Conservation (phyloP, 352 stramenopile genomes). For the Globisporangium cystogenes region DNA sequence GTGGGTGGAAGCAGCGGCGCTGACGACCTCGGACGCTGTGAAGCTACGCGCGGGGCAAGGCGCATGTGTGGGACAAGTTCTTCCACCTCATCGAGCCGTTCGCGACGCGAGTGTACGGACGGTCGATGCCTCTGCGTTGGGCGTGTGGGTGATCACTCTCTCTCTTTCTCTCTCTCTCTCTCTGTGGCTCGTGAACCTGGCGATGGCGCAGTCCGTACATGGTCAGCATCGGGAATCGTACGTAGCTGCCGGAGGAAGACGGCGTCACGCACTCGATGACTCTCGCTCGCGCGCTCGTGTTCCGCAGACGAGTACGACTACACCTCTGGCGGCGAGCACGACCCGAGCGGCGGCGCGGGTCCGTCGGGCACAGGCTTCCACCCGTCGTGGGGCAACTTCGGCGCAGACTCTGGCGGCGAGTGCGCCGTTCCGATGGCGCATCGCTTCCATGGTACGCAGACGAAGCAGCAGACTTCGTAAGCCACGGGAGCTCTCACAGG, state of each 20-base stretch:
- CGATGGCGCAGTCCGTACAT: conserved; percentile 47
- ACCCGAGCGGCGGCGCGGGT: conserved; percentile 43
- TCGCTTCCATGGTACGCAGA: conserved; percentile 47
- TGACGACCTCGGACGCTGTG: not conserved
- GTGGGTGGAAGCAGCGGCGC: not conserved
- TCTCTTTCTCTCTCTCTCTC: conserved; percentile 1
- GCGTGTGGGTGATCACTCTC: not conserved
- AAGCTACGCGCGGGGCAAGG: conserved; percentile 65
- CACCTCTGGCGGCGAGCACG: conserved; percentile 37
- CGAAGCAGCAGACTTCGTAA: not conserved
- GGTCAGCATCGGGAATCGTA: conserved; percentile 75
- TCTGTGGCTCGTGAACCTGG: too few relatives aligned
- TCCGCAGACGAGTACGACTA: conserved; percentile 60
- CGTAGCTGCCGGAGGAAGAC: conserved; percentile 2
- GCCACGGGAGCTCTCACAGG: not conserved
- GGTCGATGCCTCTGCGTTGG: not conserved
- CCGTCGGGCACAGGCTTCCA: conserved; percentile 46
- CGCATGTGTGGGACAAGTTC: conserved; percentile 67
- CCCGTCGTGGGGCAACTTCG: conserved; percentile 63
- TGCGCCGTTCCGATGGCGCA: conserved; percentile 65
- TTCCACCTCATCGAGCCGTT: conserved; percentile 69
- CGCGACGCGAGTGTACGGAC: conserved; percentile 52
- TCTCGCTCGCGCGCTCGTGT: not conserved
- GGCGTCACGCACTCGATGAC: not conserved
- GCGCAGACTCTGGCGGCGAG: conserved; percentile 52